Conservation (phyloP, 345 rosid genomes). For the Cardamine occulta region DNA sequence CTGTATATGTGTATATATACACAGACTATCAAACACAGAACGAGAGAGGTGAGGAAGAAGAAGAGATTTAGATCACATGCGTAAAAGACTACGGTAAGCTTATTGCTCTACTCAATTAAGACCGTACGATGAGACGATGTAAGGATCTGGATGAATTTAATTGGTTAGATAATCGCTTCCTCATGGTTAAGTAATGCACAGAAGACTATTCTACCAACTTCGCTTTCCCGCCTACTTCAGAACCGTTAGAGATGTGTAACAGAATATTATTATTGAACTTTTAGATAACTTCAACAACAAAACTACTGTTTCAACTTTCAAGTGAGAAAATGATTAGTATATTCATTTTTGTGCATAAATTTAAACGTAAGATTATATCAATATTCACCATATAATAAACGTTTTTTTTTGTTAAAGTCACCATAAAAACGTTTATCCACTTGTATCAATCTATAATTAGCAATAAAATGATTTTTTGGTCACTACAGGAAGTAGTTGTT, state of each 20-base stretch:
- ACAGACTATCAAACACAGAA: constrained; percentile 8
- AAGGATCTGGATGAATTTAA: constrained; percentile 10
- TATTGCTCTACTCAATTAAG: background rate
- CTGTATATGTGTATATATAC: constrained; percentile 7
- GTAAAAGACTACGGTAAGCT: constrained; percentile 14
- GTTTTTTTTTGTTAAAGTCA: too few relatives aligned
- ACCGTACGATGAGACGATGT: background rate
- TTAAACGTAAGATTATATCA: constrained; percentile 22
- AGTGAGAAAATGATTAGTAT: background rate
- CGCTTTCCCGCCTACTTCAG: constrained; percentile 46
- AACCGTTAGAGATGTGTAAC: constrained; percentile 46
- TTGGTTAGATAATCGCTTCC: constrained; percentile 12
- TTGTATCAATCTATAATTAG: background rate
- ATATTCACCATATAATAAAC: background rate
- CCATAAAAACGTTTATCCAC: background rate
- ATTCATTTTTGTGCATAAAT: background rate
- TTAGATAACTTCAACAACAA: constrained; percentile 41
- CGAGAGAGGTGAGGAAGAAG: constrained; percentile 23
- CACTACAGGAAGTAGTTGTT: background rate
- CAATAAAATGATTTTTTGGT: background rate
- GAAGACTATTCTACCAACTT: constrained; percentile 36
- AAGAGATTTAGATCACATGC: constrained; percentile 14
- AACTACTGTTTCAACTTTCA: constrained; percentile 19
- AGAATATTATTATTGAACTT: background rate
- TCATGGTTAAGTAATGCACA: constrained; percentile 26